Percentiles rank a stretch among this genome's conserved stretches.
These are phyloP conservation scores for Carex scoparia DNA, from an alignment of 176 grass and related monocot species.

Conservation along the genomic window DNA sequence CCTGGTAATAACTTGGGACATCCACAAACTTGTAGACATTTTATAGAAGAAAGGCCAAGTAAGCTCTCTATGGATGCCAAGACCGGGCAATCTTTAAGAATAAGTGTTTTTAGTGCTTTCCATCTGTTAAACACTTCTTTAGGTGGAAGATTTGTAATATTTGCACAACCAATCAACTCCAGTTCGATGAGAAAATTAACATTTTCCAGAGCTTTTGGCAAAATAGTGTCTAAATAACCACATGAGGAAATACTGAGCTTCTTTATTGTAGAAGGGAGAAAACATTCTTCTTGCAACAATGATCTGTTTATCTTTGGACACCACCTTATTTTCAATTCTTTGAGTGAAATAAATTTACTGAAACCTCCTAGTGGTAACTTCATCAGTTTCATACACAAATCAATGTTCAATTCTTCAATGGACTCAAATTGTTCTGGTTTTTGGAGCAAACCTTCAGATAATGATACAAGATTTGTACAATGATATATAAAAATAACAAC, in stretches of 20 bases:
- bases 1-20: too few relatives aligned
- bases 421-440: neutral
- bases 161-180: neutral
- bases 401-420: neutral
- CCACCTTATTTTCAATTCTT: neutral
- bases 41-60: too few relatives aligned
- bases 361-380: slow-evolving; percentile 15
- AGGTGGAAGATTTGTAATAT: neutral
- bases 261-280: neutral
- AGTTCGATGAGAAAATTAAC: neutral
- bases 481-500: neutral
- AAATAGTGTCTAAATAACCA: neutral
- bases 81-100: too few relatives aligned
- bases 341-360: slow-evolving; percentile 13
- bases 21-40: too few relatives aligned
- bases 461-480: neutral
- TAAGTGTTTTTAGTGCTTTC: neutral
- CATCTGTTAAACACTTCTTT: neutral
- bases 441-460: neutral
- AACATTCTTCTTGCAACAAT: neutral
- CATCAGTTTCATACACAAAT: neutral
- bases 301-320: neutral
- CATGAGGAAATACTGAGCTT: neutral
- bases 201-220: neutral
- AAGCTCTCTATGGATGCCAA: too few relatives aligned